Base-by-base conservation (phyloP, 768 basidiomycete species). In the Pleurotus citrinopileatus region DNA sequence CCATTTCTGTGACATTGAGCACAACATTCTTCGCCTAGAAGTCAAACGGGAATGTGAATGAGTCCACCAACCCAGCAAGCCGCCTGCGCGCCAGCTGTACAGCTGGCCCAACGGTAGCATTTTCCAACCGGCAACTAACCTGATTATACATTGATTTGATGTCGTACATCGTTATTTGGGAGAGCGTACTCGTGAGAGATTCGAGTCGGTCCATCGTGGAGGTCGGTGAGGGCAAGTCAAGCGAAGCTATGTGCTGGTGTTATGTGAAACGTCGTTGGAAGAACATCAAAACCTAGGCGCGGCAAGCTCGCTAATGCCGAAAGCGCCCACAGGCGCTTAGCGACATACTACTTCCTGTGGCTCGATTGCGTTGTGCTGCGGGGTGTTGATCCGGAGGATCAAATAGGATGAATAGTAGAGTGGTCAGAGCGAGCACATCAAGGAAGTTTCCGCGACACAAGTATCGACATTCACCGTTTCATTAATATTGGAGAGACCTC, bases 1-100 rank as follows among this genome's bases (percentile, higher is more conserved):
- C 96, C 84, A 91, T 96, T 73, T 98, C 96, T 61, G 88, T 92
- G 56, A 98, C 79, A 72, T 98, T 98, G 61, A 99, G 80, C 17
- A 98, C 95, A 57, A 94, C 86, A 70, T 97, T 97, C 77, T 93
- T 96, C 25, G 96, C 96, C 90, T 94, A 57, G 27, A 51, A 42
- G 48, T n/a, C n/a, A 38, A 25, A 20, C 12, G 19, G n/a, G 1
- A 56, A n/a, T n/a, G 15, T 7, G 26, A 19, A 44, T 20, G 4
- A 50, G n/a, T 23, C 10, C 17, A 40, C 17, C 42, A 12, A 47
- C 40, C 57, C 13, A 53, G 59, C 59, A 51, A 59, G 53, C 28
- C 23, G 17, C 38, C 38, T 37, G 32, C 23, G 50, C 51, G 38
- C 44, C 50, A 28, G 10, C 56, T 43, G 46, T 52, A 55, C 44